Evolutionary conservation across 805 yeast species (phyloP).

Genomic region (Candida railenensis): DNA sequence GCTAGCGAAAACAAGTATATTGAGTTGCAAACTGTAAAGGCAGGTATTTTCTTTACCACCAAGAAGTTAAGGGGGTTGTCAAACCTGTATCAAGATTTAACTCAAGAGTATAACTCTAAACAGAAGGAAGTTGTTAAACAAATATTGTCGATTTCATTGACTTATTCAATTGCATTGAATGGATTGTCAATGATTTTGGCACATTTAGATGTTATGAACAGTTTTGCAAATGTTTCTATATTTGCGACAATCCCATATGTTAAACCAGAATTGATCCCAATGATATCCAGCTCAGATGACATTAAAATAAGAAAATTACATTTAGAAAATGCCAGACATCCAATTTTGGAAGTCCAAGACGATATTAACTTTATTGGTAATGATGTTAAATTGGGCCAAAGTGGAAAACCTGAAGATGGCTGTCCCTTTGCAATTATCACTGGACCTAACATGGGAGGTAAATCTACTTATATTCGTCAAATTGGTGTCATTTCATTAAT

Average conservation of each 20-base stretch:
- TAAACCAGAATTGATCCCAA: slow-evolving; percentile 66
- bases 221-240: slow-evolving; percentile 82
- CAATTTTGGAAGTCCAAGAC: slow-evolving; percentile 90
- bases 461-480: slow-evolving; percentile 89
- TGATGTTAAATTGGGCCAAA: slow-evolving; percentile 66
- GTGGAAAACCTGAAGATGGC: slow-evolving; percentile 19
- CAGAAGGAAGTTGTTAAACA: slow-evolving; percentile 81
- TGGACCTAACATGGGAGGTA: slow-evolving; percentile 98
- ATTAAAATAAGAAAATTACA: slow-evolving; percentile 44
- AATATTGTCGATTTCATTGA: slow-evolving; percentile 74
- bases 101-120: slow-evolving; percentile 66
- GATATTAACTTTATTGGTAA: slow-evolving; percentile 89
- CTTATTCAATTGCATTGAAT: slow-evolving; percentile 78
- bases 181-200: slow-evolving; percentile 64
- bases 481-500: slow-evolving; percentile 82
- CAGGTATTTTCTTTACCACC: slow-evolving; percentile 92
- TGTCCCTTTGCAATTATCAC: slow-evolving; percentile 82
- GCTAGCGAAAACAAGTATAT: slow-evolving; percentile 52
- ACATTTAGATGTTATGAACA: slow-evolving; percentile 75
- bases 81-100: slow-evolving; percentile 54
- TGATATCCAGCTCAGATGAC: slow-evolving; percentile 30
- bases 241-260: slow-evolving; percentile 78
- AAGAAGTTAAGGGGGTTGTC: slow-evolving; percentile 59
- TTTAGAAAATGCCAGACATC: slow-evolving; percentile 84
- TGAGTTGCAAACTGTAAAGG: slow-evolving; percentile 89